Percentiles rank a stretch among this genome's conserved stretches.
These are phyloP conservation scores for Laburnicola sp. DNA, from an alignment of 2,329 filamentous ascomycete genomes.

Conservation along the genomic window DNA sequence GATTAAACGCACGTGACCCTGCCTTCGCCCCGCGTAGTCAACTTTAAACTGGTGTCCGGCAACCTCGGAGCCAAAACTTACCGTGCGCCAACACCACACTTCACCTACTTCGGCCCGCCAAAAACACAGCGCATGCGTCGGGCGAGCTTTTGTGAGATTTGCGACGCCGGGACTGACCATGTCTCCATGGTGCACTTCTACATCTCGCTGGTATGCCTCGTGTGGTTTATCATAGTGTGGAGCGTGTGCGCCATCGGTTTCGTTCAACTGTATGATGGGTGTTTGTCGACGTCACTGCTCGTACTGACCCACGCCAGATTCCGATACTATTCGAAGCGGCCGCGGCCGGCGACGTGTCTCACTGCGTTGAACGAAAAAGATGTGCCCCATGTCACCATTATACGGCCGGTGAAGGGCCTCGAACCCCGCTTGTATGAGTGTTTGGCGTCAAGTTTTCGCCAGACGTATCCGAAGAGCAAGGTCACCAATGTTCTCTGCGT, in stretches of 20 bases:
- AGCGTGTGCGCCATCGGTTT: conserved; percentile 62
- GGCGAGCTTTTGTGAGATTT: conserved; percentile 16
- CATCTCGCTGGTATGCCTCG: conserved; percentile 53
- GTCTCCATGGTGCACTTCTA: conserved; percentile 42
- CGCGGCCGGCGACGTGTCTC: conserved; percentile 48
- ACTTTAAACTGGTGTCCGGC: conserved; percentile 7
- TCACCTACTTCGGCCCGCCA: not conserved
- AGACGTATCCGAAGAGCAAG: conserved; percentile 76
- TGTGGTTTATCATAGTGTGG: conserved; percentile 61
- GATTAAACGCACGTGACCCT: not conserved
- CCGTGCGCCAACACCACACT: conserved; percentile 18
- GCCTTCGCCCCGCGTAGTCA: conserved; percentile 11
- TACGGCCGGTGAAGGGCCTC: conserved; percentile 89
- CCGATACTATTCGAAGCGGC: conserved; percentile 56
- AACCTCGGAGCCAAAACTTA: conserved; percentile 19
- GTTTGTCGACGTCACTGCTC: conserved; percentile 2
- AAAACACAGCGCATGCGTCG: conserved; percentile 40
- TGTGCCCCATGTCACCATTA: conserved; percentile 82
- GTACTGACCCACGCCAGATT: conserved; percentile 49
- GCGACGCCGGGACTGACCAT: conserved; percentile 31
- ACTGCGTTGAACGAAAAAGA: conserved; percentile 45
- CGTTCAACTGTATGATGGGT: conserved; percentile 57
- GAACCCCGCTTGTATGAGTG: conserved; percentile 92
- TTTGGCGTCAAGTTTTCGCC: conserved; percentile 80
- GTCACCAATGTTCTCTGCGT: conserved; percentile 84